phyloP scores from a whole-genome alignment of 495 filamentous ascomycete species.

The Aspergillus sparsus region DNA sequence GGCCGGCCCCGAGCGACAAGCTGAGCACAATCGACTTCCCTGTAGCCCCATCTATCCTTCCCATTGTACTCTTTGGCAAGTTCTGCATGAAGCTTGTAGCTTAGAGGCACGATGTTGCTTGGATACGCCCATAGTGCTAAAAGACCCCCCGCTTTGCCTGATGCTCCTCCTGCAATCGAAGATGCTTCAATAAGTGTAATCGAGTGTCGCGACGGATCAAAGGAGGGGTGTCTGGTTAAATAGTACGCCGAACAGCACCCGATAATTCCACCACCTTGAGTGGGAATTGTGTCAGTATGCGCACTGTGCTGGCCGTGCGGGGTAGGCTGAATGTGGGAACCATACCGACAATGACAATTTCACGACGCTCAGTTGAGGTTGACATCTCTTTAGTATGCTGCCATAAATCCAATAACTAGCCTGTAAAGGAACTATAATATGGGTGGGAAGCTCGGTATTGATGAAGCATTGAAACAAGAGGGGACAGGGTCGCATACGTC shows the following conservation, averaged over 20 bases:
- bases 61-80: slow-evolving; percentile 85
- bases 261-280: slow-evolving; percentile 86
- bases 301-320: slow-evolving; percentile 24
- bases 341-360: slow-evolving; percentile 72
- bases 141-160: slow-evolving; percentile 92
- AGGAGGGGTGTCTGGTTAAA: slow-evolving; percentile 84
- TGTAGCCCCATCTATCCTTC: slow-evolving; percentile 82
- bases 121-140: slow-evolving; percentile 94
- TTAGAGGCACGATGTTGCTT: slow-evolving; percentile 78
- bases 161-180: slow-evolving; percentile 85
- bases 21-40: slow-evolving; percentile 74
- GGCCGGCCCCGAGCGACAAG: slow-evolving; percentile 59
- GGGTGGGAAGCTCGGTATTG: slow-evolving; percentile 2
- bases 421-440: slow-evolving; percentile 34
- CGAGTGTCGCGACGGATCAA: slow-evolving; percentile 69
- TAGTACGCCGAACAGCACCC: slow-evolving; percentile 94
- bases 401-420: slow-evolving; percentile 15
- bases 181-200: slow-evolving; percentile 90
- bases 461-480: not conserved
- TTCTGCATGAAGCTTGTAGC: slow-evolving; percentile 79
- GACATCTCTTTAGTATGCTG: slow-evolving; percentile 39
- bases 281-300: slow-evolving; percentile 14
- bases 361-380: slow-evolving; percentile 44
- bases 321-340: slow-evolving; percentile 27
- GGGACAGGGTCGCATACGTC: too few relatives aligned